Evolutionary conservation across 73 alveolate genomes (phyloP).

Genomic region (Uronychia setigera): DNA sequence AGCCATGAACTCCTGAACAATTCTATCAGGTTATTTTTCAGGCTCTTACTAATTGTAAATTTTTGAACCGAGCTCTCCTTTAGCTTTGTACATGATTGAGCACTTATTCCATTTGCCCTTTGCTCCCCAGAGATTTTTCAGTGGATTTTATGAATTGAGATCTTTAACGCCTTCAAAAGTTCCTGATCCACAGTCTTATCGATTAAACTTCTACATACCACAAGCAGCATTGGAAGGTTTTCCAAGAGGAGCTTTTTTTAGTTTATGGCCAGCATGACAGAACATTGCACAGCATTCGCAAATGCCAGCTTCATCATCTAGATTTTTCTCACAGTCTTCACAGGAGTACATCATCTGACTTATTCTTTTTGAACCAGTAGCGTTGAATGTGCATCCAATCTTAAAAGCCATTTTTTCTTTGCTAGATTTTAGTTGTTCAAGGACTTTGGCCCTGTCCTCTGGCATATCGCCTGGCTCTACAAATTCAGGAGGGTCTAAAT

Average conservation of each 20-base stretch:
- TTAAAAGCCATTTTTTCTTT: neutral
- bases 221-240: neutral
- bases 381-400: slow-evolving; percentile 16
- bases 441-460: neutral
- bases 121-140: neutral
- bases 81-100: neutral
- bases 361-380: neutral
- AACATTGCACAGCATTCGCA: slow-evolving; percentile 18
- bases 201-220: neutral
- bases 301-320: neutral
- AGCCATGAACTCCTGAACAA: neutral
- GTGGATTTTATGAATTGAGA: slow-evolving; percentile 17
- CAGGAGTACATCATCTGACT: slow-evolving; percentile 1
- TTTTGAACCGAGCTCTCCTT: neutral
- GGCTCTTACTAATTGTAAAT: neutral
- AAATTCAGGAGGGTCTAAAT: neutral
- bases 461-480: neutral
- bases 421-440: neutral
- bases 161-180: slow-evolving; percentile 1
- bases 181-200: slow-evolving; percentile 16
- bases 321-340: neutral
- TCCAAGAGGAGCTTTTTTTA: neutral
- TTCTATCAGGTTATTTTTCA: neutral
- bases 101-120: neutral
- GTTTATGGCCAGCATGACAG: slow-evolving; percentile 32